Percentiles rank a stretch among this genome's conserved stretches.
Conservation (phyloP, 192 early-diverging fungal species). For the Linnemannia hyalina region DNA sequence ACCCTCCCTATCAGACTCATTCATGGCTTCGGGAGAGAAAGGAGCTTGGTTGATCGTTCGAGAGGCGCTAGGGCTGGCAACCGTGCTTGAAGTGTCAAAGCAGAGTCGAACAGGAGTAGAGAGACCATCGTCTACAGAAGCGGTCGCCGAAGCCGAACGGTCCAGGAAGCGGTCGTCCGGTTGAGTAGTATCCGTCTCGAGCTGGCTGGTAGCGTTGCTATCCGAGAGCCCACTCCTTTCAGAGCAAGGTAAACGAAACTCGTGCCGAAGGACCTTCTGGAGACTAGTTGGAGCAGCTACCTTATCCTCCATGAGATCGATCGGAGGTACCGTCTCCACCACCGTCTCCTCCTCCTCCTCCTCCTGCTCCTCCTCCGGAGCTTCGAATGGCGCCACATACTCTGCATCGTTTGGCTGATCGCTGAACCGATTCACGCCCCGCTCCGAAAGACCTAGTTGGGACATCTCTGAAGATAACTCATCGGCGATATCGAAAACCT, state of each 20-base stretch:
- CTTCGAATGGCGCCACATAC: not conserved
- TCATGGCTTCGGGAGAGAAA: conserved; percentile 4
- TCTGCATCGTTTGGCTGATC: not conserved
- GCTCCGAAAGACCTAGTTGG: conserved; percentile 15
- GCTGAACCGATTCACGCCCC: not conserved
- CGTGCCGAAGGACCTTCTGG: not conserved
- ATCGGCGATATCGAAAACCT: conserved; percentile 1
- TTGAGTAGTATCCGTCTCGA: conserved; percentile 41
- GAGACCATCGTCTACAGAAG: conserved; percentile 1
- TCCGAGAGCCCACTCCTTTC: conserved; percentile 10
- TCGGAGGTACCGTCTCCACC: not conserved
- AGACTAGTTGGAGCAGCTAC: not conserved
- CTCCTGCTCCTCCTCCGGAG: not conserved
- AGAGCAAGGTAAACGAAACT: not conserved
- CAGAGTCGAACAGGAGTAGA: conserved; percentile 15
- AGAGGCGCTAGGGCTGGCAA: not conserved
- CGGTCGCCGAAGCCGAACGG: not conserved
- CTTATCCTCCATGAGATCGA: not conserved
- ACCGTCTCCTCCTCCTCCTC: not conserved
- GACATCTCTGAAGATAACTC: conserved; percentile 26
- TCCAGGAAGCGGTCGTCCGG: conserved; percentile 43
- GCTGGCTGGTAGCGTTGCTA: conserved; percentile 13
- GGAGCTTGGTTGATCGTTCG: not conserved
- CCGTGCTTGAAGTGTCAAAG: conserved; percentile 7
- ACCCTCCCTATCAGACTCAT: conserved; percentile 23